Conservation (phyloP, 2,329 filamentous ascomycete species). For the Monascus ruber region DNA sequence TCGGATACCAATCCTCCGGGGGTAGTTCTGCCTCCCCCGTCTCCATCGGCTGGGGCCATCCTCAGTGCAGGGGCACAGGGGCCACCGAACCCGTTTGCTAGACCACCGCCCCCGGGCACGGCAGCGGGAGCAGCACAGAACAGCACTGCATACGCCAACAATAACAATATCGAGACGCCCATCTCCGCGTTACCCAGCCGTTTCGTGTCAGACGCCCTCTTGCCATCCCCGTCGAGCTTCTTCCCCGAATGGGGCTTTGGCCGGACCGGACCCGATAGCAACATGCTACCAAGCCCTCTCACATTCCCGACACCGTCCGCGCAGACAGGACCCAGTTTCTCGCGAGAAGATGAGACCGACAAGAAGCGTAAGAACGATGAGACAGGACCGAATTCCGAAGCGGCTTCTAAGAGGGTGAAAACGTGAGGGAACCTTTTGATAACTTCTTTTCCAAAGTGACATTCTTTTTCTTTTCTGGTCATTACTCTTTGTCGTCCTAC, state of each 20-base stretch:
- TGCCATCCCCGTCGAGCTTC: conserved; percentile 85
- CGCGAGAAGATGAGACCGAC: conserved; percentile 32
- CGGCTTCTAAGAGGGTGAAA: conserved; percentile 28
- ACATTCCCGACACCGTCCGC: conserved; percentile 74
- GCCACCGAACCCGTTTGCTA: conserved; percentile 88
- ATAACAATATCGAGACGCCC: conserved; percentile 54
- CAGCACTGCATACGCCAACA: conserved; percentile 31
- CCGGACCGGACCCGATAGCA: conserved; percentile 53
- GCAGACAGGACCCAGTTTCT: conserved; percentile 29
- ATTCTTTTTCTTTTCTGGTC: conserved; percentile 3
- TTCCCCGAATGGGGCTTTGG: conserved; percentile 83
- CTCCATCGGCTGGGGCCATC: conserved; percentile 73
- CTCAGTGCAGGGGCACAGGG: conserved; percentile 85
- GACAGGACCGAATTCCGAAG: conserved; percentile 20
- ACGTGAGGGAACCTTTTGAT: conserved; percentile 10
- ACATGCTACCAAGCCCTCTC: conserved; percentile 81
- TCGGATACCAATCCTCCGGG: conserved; percentile 50
- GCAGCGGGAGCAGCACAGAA: conserved; percentile 19
- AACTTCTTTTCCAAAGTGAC: not conserved
- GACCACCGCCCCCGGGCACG: conserved; percentile 60
- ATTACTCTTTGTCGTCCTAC: conserved; percentile 1
- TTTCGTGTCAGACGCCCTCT: conserved; percentile 75
- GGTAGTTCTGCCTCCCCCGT: conserved; percentile 82
- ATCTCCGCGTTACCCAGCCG: conserved; percentile 89
- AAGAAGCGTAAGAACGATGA: conserved; percentile 35